Conservation (phyloP, 176 grass and related monocot species). For the Leersia perrieri region DNA sequence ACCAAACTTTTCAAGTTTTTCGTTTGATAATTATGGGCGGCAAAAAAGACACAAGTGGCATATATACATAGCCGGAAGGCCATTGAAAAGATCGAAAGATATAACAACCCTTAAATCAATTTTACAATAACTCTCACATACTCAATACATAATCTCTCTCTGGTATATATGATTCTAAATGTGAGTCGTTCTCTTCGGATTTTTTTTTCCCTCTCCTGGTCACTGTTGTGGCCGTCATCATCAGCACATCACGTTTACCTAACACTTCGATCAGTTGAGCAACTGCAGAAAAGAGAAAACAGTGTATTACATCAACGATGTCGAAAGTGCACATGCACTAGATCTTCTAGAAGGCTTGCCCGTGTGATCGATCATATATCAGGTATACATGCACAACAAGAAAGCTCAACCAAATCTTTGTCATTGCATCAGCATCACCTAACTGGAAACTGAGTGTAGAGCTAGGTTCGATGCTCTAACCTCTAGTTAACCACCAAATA, state of each 20-base stretch:
- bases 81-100: background rate
- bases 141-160: too few species aligned
- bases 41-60: background rate
- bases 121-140: background rate
- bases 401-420: conserved; percentile 10
- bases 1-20: background rate
- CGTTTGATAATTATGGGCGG: background rate
- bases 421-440: conserved; percentile 31
- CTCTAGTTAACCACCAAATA: background rate
- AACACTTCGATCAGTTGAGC: conserved; percentile 2
- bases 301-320: conserved; percentile 23
- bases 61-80: background rate
- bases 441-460: background rate
- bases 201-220: background rate
- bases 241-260: background rate
- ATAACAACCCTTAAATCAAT: background rate
- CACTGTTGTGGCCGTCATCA: background rate
- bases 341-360: conserved; percentile 24
- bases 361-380: background rate
- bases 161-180: too few species aligned
- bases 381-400: background rate
- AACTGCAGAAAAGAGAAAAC: background rate
- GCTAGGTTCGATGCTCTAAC: background rate
- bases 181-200: too few species aligned
- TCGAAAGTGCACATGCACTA: conserved; percentile 21